A percentile compares a stretch with the other conserved stretches of the same genome.
Evolutionary conservation across 225 moss, liverwort and hornwort genomes (phyloP).

Genomic region (Bryum argenteum): DNA sequence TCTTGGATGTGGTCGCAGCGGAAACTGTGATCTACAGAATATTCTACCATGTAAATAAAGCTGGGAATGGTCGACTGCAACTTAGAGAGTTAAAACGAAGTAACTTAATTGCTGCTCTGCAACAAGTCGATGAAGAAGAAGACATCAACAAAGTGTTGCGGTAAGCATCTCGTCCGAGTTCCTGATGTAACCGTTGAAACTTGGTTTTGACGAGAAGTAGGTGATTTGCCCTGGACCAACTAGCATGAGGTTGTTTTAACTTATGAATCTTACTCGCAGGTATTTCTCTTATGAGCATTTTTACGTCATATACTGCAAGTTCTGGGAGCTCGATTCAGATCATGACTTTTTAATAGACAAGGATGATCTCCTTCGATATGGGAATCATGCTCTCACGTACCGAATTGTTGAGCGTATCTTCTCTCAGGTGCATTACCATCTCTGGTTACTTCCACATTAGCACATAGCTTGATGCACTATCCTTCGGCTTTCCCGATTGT

Average conservation of each 20-base stretch:
- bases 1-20: conserved; percentile 57
- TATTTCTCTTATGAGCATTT: conserved; percentile 99
- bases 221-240: background rate
- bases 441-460: background rate
- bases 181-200: background rate
- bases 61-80: conserved; percentile 92
- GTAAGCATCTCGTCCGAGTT: conserved; percentile 42
- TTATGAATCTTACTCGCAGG: conserved; percentile 47
- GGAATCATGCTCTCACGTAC: conserved; percentile 98
- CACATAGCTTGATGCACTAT: background rate
- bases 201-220: background rate
- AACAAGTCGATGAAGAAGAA: conserved; percentile 99
- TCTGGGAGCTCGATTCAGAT: conserved; percentile 99
- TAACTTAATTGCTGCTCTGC: conserved; percentile 88
- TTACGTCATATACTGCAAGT: conserved; percentile 99
- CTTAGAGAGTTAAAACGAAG: conserved; percentile 98
- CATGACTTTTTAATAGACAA: conserved; percentile 97
- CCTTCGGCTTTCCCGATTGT: too few species aligned
- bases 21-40: conserved; percentile 99
- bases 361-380: conserved; percentile 97
- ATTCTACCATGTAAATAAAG: conserved; percentile 99
- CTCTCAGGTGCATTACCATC: conserved; percentile 74
- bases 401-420: conserved; percentile 98
- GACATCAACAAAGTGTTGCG: conserved; percentile 99
- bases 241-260: conserved; percentile 1